Percentiles rank a stretch among this genome's conserved stretches.
Conservation (phyloP, 371 early-diverging fungal species). For the Mucor mucedo region DNA sequence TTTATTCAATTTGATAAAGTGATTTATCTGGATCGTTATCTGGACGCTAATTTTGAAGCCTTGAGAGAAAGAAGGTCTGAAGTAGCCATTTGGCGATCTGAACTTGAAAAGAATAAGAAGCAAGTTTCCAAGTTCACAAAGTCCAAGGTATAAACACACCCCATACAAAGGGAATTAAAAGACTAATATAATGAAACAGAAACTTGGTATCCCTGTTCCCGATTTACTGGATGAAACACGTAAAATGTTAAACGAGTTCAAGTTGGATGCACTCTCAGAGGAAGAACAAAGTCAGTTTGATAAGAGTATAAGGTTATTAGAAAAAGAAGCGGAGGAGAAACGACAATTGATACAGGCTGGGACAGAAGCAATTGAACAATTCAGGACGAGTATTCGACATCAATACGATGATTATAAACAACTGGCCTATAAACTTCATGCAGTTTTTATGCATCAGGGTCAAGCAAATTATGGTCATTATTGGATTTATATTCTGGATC, state of each 20-base stretch:
- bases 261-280: background rate
- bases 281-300: constrained; percentile 16
- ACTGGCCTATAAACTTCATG: constrained; percentile 64
- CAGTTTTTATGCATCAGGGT: constrained; percentile 75
- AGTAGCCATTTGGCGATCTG: constrained; percentile 42
- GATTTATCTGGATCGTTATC: constrained; percentile 66
- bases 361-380: constrained; percentile 17
- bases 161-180: background rate
- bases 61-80: constrained; percentile 38
- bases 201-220: constrained; percentile 43
- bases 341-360: constrained; percentile 21
- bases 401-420: constrained; percentile 49
- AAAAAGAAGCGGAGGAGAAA: constrained; percentile 25
- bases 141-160: constrained; percentile 31
- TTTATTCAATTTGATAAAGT: constrained; percentile 59
- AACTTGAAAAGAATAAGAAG: constrained; percentile 32
- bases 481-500: constrained; percentile 84
- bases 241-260: constrained; percentile 34
- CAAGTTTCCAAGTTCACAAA: constrained; percentile 35
- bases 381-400: constrained; percentile 26
- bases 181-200: constrained; percentile 18
- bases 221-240: constrained; percentile 48
- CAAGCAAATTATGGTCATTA: constrained; percentile 88
- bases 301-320: constrained; percentile 28
- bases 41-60: constrained; percentile 42